Base-by-base conservation (phyloP, 768 basidiomycete genomes). In the Pholiota microspora region DNA sequence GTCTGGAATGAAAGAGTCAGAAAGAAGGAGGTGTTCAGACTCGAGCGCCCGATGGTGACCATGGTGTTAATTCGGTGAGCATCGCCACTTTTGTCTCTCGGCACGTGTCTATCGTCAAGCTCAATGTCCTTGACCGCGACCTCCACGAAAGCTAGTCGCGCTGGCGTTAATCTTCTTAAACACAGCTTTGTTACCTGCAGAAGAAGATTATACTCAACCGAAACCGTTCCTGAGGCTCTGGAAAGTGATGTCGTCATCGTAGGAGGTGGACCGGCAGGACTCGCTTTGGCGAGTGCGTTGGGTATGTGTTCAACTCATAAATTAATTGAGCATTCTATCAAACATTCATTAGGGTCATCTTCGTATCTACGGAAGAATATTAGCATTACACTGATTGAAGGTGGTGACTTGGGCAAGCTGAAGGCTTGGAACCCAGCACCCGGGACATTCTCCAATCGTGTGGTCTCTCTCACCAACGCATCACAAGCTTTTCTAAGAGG, bases 191-290 rank as follows among this genome's bases (percentile, higher is more conserved):
- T 27, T 29, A 13, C n/a, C 34, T 49, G 21, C 7, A 44, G 13
- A 50, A 35, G 21, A 42, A 46, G 54, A 51, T 25, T 6, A 31
- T 38, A 49, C 23, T 53, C 54, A 5, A 54, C 53, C 6, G 27
- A 47, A 18, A 4, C 53, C 18, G 40, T 49, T 9, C 21, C 52
- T 9, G 53, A 59, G 51, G 53, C 62, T 24, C 73, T 81, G 55
- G 81, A 89, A 32, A 86, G 81, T 59, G 97, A 98, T 67, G 79
- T 98, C 29, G 91, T 96, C 18, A 90, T 98, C 62, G 92, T 98
- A 23, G 96, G 97, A 15, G 97, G 92, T 24, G 96, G 95, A 1
- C 94, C 93, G 23, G 92, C 83, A 3, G 97, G 97, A 3, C 78
- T 99, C 35, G 89, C 94, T 10, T 73, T 99, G 31, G 94, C 94